Base-by-base conservation (phyloP, 371 early-diverging fungal genomes). In the Blyttiomyces sp. region DNA sequence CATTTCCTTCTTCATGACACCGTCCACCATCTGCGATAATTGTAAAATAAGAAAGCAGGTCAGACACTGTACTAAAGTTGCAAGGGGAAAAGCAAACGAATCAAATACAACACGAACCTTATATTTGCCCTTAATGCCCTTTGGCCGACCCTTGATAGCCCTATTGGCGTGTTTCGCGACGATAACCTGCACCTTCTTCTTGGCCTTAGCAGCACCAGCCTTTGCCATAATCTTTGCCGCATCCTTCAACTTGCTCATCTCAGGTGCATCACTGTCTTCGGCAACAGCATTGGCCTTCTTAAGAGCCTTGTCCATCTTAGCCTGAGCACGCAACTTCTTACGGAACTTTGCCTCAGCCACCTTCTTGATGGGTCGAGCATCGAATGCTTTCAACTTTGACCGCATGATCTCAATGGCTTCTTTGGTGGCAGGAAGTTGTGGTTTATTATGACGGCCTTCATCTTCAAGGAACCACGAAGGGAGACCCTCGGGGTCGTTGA, bases 291-390 rank as follows among this genome's bases (percentile, higher is more conserved):
- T 84, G 13, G 96, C 92, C 80, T 95, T 95, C 83, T 90, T 88
- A 68, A 87, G 84, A 49, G 93, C 79, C 71, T 89, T 89, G 45
- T 85, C 84, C 44, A 94, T 46, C 49, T 86, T 84, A 66, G 63
- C 66, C 45, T 52, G 49, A 24, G 67, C 65, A 23, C 79, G 84
- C 70, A 88, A 75, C 87, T 94, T 92, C 83, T 96, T 95, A 58
- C 98, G 84, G 35, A 92, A 93, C 82, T 95, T 96, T 49, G 98
- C 97, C 79, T 98, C 98, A n/a, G 91, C 92, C 32, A 96, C 88
- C 86, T 96, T 98, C 75, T 96, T 96, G 75, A 96, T 96, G 21
- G 97, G 96, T 35, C 95, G 90, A 11, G 94, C 95, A 74, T 96
- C 88, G 59, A 98, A 71, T 4, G 90, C 94, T 71, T 83, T 83